phyloP scores from a whole-genome alignment of 768 basidiomycete species.

The Tylopilus sp. region DNA sequence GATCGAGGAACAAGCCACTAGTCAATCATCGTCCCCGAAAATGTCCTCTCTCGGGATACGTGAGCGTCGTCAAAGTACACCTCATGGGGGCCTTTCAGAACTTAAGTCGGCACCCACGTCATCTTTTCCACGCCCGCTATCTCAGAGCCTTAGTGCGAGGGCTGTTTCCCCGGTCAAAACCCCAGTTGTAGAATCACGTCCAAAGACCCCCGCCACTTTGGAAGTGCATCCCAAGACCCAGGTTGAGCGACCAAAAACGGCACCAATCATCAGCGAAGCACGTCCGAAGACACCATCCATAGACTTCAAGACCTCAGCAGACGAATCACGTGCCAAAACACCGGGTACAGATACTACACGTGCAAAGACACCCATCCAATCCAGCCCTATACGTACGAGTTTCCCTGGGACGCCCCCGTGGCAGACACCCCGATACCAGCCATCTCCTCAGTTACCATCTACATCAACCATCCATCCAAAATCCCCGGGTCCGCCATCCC shows the following conservation, averaged over 20 bases:
- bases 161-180: conserved; percentile 11
- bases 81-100: conserved; percentile 24
- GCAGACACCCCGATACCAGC: conserved; percentile 27
- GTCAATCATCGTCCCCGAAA: conserved; percentile 31
- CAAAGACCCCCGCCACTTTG: conserved; percentile 15
- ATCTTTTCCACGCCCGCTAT: conserved; percentile 2
- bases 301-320: conserved; percentile 11
- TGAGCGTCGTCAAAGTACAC: conserved; percentile 52
- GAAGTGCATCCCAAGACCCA: conserved; percentile 25
- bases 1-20: conserved; percentile 36
- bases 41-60: conserved; percentile 30
- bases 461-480: conserved; percentile 24
- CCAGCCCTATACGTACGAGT: conserved; percentile 13
- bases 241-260: conserved; percentile 14
- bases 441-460: conserved; percentile 32
- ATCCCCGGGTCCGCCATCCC: conserved; percentile 35
- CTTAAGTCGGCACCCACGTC: conserved; percentile 16
- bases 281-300: conserved; percentile 19
- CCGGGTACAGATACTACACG: conserved; percentile 15
- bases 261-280: conserved; percentile 7
- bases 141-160: conserved; percentile 21
- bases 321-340: conserved; percentile 23
- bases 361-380: conserved; percentile 18
- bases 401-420: conserved; percentile 18
- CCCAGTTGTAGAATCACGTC: conserved; percentile 15